Conservation (phyloP, 2,329 filamentous ascomycete species). For the Talaromyces sp. region DNA sequence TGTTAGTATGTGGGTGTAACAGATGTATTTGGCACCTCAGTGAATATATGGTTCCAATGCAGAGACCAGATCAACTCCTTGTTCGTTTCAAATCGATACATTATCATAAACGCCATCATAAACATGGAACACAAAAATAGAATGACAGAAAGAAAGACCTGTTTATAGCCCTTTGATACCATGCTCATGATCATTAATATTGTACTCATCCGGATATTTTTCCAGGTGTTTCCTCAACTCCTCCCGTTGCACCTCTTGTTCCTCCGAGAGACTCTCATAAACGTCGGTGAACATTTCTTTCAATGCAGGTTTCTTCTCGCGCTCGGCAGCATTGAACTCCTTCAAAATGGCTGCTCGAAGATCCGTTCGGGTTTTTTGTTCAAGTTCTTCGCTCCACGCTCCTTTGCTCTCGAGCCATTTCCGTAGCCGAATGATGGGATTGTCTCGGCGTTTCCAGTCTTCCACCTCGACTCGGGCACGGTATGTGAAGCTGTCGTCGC, state of each 20-base stretch:
- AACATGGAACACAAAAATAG: not conserved
- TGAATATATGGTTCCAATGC: not conserved
- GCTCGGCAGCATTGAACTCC: slow-evolving; percentile 70
- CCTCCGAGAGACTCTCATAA: slow-evolving; percentile 80
- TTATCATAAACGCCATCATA: not conserved
- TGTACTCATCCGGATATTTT: slow-evolving; percentile 88
- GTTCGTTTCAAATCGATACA: not conserved
- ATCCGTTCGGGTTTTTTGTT: slow-evolving; percentile 63
- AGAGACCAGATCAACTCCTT: not conserved
- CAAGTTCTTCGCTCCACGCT: slow-evolving; percentile 78
- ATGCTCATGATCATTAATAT: slow-evolving; percentile 69
- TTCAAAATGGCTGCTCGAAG: slow-evolving; percentile 71
- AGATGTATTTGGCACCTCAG: no score
- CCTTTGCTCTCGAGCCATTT: slow-evolving; percentile 85
- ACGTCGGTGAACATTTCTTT: slow-evolving; percentile 71
- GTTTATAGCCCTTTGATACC: slow-evolving; percentile 60
- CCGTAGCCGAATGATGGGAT: slow-evolving; percentile 75
- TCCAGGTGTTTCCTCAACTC: slow-evolving; percentile 73
- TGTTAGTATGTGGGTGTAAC: no score
- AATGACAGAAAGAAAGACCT: no score
- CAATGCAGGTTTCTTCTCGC: slow-evolving; percentile 51
- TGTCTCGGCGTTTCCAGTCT: slow-evolving; percentile 87
- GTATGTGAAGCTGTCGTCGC: slow-evolving; percentile 95
- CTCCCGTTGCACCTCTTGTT: slow-evolving; percentile 67
- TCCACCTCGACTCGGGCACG: slow-evolving; percentile 88